Base-by-base conservation (phyloP, 768 basidiomycete species). In the Gloeostereum incarnatum region DNA sequence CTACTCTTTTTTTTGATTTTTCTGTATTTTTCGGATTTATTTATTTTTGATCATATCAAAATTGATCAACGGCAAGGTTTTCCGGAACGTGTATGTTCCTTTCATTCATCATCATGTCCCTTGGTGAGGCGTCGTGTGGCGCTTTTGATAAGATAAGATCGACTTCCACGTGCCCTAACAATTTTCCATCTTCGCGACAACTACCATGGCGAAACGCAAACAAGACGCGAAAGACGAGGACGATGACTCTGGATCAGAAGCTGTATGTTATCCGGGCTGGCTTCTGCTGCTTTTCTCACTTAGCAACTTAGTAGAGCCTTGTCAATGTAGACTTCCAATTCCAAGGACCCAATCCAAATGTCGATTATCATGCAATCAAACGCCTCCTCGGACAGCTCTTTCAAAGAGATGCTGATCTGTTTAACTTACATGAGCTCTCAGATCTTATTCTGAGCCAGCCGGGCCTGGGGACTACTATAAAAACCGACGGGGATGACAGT, bases 291-390 rank as follows among this genome's bases (percentile, higher is more conserved):
- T 41, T 38, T 39, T 22, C 23, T 50, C 43, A 50, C 58, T 22
- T 31, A 44, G 20, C 37, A 32, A 20, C 44, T 47, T 35, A 60
- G 60, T 63, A 77, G 72, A 72, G 66, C 53, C 69, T 82, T 49
- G 70, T 93, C 60, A 74, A 93, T 58, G 82, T 93, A 47, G 81
- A 84, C 52, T 97, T 98, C 52, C 91, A 96, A 47, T 98, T 96
- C 56, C 93, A 88, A 69, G 81, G 88, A 56, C 78, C 88, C 5
- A 81, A 86, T 47, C 76, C 85, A 2, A 69, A 56, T 18, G 60
- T 87, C 49, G 93, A 98, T 62, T 96, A 84, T 54, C 79, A 85
- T 45, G 89, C 92, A 2, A 65, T 94, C 51, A 85, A 87, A 39
- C 73, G 85, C 0, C 69, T 89, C 1, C 56, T 84, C 10, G 52